Evolutionary conservation across 495 filamentous ascomycete genomes (phyloP).

Genomic region (Penicillium nucicola): DNA sequence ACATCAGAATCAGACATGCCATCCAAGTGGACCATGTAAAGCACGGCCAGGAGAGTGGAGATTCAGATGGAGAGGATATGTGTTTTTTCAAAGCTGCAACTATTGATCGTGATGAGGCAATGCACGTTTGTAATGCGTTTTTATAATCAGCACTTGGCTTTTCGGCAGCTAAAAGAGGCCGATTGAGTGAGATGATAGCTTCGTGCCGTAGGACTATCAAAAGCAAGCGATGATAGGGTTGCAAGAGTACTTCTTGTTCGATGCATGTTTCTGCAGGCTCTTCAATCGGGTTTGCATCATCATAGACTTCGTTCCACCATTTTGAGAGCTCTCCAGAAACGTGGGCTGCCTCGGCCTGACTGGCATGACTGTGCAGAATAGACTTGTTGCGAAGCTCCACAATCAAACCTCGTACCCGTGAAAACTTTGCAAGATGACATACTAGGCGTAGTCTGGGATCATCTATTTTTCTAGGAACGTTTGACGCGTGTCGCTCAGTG

Average conservation of each 20-base stretch:
- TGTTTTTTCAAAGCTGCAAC: constrained; percentile 30
- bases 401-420: constrained; percentile 39
- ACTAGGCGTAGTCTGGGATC: constrained; percentile 31
- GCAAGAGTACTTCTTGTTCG: constrained; percentile 2
- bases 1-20: constrained; percentile 46
- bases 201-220: constrained; percentile 39
- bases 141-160: constrained; percentile 36
- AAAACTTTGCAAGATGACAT: constrained; percentile 39
- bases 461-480: neutral
- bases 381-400: constrained; percentile 47
- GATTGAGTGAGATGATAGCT: constrained; percentile 44
- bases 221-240: constrained; percentile 34
- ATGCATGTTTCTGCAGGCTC: constrained; percentile 8
- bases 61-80: constrained; percentile 16
- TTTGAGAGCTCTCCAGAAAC: constrained; percentile 37
- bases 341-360: constrained; percentile 29
- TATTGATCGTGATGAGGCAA: constrained; percentile 41
- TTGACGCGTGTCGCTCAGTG: constrained; percentile 27
- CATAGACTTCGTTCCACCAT: constrained; percentile 49
- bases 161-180: constrained; percentile 37
- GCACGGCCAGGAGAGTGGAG: constrained; percentile 41
- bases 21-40: constrained; percentile 51
- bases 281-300: constrained; percentile 35
- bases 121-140: constrained; percentile 43
- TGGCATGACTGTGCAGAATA: constrained; percentile 35